Base-by-base conservation (phyloP, 768 basidiomycete species). In the Mycena leptocephala region DNA sequence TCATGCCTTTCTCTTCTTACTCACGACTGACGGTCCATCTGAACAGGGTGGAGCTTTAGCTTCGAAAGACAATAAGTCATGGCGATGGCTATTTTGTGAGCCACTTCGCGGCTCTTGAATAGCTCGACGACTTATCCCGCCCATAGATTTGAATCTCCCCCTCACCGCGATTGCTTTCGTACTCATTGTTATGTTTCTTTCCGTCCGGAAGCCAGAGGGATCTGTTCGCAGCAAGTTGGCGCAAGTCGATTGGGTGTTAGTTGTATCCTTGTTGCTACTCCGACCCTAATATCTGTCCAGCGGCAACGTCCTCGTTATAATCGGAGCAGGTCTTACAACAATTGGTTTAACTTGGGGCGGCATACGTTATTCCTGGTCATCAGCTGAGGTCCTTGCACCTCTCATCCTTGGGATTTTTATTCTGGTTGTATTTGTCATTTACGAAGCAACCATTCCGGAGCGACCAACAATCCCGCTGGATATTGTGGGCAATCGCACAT, bases 301-400 rank as follows among this genome's bases (percentile, higher is more conserved):
- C 16, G 87, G 87, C 3, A 87, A 87, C 71, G 22, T 78, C 3
- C 79, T 88, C 28, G 77, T 86, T 51, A 80, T 87, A 32, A 78
- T 77, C 18, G 82, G 83, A 1, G 79, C 85, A 0, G 83, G 83
- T 1, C 79, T 83, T 2, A 77, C 80, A 16, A 80, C 86, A 46
- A 76, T 88, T 70, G 87, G 83, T 0, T 75, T 90, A 11, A 88
- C 87, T 3, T 88, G 86, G 84, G 89, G 85, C n/a, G 89, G 80
- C 8, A 70, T 79, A 5, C 55, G 80, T 1, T 87, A 86, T 82
- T 58, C 85, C 0, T 90, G 89, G 89, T 41, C 61, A 10, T 85
- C 84, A 0, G 84, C 74, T 14, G 80, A 83, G 43, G 84, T 88
- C 22, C 82, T 89, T 24, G 87, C 82, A 1, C 88, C 88, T 0